These are phyloP conservation scores for Daldinia sp. DNA, from an alignment of 2,329 filamentous ascomycete genomes.

Conservation along the genomic window DNA sequence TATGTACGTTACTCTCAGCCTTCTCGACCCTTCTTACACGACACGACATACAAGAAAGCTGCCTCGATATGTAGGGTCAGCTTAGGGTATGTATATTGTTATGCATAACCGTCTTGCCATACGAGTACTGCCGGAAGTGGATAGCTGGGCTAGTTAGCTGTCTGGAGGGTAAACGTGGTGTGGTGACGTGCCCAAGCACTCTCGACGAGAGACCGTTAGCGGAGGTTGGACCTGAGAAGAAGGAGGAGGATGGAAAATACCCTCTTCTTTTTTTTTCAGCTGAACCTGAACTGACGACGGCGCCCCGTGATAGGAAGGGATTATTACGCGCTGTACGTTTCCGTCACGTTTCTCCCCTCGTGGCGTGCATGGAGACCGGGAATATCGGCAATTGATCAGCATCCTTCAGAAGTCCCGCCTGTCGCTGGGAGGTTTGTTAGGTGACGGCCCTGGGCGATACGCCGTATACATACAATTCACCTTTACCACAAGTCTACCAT, in stretches of 20 bases:
- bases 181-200: not conserved
- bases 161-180: too few relatives aligned
- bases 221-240: not conserved
- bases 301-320: slow-evolving; percentile 12
- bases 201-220: not conserved
- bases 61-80: not conserved
- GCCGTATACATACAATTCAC: not conserved
- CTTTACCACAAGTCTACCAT: too few relatives aligned
- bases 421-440: not conserved
- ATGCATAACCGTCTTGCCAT: not conserved
- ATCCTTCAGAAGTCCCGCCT: slow-evolving; percentile 18
- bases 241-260: not conserved
- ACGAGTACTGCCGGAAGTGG: not conserved
- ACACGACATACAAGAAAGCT: not conserved
- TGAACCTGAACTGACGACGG: slow-evolving; percentile 6
- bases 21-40: not conserved
- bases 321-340: slow-evolving; percentile 21
- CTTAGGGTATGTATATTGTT: not conserved
- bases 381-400: slow-evolving; percentile 28
- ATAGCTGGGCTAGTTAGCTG: not conserved
- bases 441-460: slow-evolving; percentile 1
- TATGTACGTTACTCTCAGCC: slow-evolving; percentile 22
- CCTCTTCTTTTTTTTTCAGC: too few relatives aligned
- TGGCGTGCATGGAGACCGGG: slow-evolving; percentile 34
- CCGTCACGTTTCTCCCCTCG: slow-evolving; percentile 31